These are phyloP conservation scores for Alternaria triticimaculans DNA, from an alignment of 2,329 filamentous ascomycete species.

Conservation along the genomic window DNA sequence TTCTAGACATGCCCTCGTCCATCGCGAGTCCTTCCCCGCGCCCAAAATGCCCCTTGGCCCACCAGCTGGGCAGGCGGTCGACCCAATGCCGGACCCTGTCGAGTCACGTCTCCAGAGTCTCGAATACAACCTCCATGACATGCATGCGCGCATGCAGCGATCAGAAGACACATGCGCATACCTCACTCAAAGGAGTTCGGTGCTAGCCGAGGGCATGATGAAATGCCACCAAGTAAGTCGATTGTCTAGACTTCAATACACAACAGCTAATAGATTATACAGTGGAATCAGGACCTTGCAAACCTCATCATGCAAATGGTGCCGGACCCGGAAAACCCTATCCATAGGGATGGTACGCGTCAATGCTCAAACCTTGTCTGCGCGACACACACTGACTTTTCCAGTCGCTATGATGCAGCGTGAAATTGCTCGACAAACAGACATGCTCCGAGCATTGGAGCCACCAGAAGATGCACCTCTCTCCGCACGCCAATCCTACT, in stretches of 20 bases:
- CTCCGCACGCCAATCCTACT: slow-evolving; percentile 61
- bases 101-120: slow-evolving; percentile 77
- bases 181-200: slow-evolving; percentile 80
- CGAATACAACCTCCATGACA: slow-evolving; percentile 83
- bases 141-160: slow-evolving; percentile 76
- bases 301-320: slow-evolving; percentile 75
- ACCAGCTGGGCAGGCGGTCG: slow-evolving; percentile 83
- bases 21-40: slow-evolving; percentile 82
- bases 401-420: slow-evolving; percentile 62
- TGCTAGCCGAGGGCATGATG: slow-evolving; percentile 79
- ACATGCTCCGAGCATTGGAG: slow-evolving; percentile 63
- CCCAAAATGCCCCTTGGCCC: slow-evolving; percentile 74
- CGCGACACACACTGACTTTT: slow-evolving; percentile 27
- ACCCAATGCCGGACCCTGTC: slow-evolving; percentile 78
- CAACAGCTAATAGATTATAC: slow-evolving; percentile 35
- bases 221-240: slow-evolving; percentile 69
- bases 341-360: slow-evolving; percentile 81
- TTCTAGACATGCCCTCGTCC: slow-evolving; percentile 89
- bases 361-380: slow-evolving; percentile 28
- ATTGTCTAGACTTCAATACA: slow-evolving; percentile 21
- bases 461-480: slow-evolving; percentile 67
- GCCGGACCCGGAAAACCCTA: slow-evolving; percentile 74
- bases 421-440: slow-evolving; percentile 68
- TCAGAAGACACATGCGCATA: slow-evolving; percentile 83
- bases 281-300: slow-evolving; percentile 87